Evolutionary conservation across 768 basidiomycete genomes (phyloP).

Genomic region (Mycena olivaceomarginata): DNA sequence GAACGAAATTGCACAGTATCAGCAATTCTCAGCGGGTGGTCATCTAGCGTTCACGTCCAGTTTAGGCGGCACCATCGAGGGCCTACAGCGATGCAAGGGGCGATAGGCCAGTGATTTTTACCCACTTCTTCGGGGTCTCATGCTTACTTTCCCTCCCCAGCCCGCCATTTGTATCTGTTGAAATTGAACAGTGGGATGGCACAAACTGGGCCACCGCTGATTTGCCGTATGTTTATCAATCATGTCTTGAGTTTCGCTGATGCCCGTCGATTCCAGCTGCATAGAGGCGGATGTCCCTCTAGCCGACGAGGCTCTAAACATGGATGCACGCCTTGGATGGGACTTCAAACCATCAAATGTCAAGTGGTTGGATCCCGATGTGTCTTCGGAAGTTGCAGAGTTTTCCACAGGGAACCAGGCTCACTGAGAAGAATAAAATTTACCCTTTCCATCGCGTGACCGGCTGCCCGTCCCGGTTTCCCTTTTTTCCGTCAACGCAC

Average conservation of each 20-base stretch:
- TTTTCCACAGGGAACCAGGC: slow-evolving; percentile 8
- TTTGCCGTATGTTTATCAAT: slow-evolving; percentile 1
- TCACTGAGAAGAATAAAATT: neutral
- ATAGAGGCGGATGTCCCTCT: slow-evolving; percentile 1
- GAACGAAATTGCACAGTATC: too few relatives aligned
- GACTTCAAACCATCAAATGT: slow-evolving; percentile 15
- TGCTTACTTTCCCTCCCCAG: neutral
- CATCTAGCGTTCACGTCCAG: neutral
- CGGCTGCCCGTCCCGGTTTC: slow-evolving; percentile 13
- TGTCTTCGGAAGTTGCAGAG: slow-evolving; percentile 17
- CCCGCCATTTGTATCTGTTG: slow-evolving; percentile 14
- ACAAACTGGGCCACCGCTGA: slow-evolving; percentile 10
- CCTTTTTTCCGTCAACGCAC: slow-evolving; percentile 9
- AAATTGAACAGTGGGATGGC: slow-evolving; percentile 3
- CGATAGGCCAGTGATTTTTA: too few relatives aligned
- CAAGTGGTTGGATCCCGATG: slow-evolving; percentile 19
- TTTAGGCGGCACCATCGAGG: neutral
- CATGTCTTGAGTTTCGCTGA: neutral
- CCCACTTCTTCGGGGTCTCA: too few relatives aligned
- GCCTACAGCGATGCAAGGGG: too few relatives aligned
- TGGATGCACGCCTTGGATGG: slow-evolving; percentile 25
- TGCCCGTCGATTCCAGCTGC: neutral
- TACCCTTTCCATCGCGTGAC: slow-evolving; percentile 25
- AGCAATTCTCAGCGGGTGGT: too few relatives aligned
- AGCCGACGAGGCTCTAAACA: slow-evolving; percentile 15